Evolutionary conservation across 768 basidiomycete genomes (phyloP).

Genomic region (Postia placenta): DNA sequence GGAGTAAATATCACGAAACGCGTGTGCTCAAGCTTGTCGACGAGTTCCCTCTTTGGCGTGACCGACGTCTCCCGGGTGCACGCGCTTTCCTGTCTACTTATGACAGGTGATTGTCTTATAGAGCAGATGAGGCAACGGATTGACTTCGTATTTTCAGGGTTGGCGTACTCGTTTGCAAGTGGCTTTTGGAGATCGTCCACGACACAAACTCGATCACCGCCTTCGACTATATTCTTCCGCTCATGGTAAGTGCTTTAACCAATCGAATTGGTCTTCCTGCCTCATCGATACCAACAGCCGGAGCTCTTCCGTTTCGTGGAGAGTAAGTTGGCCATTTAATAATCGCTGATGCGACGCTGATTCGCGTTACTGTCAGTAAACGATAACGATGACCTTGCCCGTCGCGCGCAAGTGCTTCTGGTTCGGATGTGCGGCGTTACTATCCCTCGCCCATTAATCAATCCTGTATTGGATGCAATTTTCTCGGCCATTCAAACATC

Average conservation of each 20-base stretch:
- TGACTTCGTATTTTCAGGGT: too few relatives aligned
- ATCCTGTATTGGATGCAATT: constrained; percentile 62
- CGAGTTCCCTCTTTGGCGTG: constrained; percentile 64
- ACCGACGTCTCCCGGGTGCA: constrained; percentile 63
- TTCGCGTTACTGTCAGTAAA: constrained; percentile 58
- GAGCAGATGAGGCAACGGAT: too few relatives aligned
- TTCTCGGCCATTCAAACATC: constrained; percentile 74
- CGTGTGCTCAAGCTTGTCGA: constrained; percentile 57
- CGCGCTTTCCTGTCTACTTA: constrained; percentile 84
- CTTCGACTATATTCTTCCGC: constrained; percentile 77
- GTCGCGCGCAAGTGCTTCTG: constrained; percentile 60
- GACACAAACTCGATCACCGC: constrained; percentile 70
- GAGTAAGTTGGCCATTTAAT: constrained; percentile 32
- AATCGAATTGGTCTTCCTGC: constrained; percentile 2
- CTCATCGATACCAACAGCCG: constrained; percentile 35
- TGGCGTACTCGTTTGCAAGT: constrained; percentile 65
- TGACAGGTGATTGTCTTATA: constrained; percentile 70
- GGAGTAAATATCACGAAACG: constrained; percentile 52
- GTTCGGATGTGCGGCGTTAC: constrained; percentile 84
- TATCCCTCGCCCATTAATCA: constrained; percentile 63
- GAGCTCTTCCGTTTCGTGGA: constrained; percentile 75
- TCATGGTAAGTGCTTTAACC: constrained; percentile 49
- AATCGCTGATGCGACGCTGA: neutral
- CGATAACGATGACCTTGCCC: constrained; percentile 66
- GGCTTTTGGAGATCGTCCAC: constrained; percentile 70